Conservation (phyloP, 805 yeast genomes). For the Lipomyces orientalis region DNA sequence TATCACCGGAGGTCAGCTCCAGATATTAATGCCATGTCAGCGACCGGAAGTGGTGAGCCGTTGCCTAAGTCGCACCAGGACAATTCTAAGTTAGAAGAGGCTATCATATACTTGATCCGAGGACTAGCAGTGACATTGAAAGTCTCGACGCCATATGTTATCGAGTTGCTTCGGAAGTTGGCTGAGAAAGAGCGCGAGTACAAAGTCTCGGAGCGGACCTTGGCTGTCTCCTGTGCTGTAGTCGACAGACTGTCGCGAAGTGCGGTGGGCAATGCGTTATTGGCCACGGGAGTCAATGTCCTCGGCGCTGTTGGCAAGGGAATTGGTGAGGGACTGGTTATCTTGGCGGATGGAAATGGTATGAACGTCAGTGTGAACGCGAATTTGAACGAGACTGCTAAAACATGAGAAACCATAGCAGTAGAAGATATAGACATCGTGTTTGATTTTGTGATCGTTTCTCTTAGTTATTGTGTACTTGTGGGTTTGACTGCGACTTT, state of each 20-base stretch:
- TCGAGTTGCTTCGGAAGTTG: conserved; percentile 16
- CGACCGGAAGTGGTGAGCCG: neutral
- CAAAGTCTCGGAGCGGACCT: conserved; percentile 20
- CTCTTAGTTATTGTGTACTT: neutral
- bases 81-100: conserved; percentile 17
- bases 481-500: neutral
- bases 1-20: neutral
- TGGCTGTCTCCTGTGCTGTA: conserved; percentile 5
- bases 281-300: conserved; percentile 10
- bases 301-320: conserved; percentile 28
- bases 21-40: neutral
- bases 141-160: conserved; percentile 19
- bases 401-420: neutral
- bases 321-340: conserved; percentile 23
- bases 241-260: conserved; percentile 23
- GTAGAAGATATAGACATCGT: neutral
- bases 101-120: conserved; percentile 20
- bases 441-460: neutral
- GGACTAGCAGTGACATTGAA: conserved; percentile 16
- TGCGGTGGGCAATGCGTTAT: conserved; percentile 16
- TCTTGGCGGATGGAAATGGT: neutral
- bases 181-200: conserved; percentile 28
- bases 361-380: neutral
- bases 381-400: neutral
- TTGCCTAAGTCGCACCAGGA: conserved; percentile 1